Evolutionary conservation across 345 rosid genomes (phyloP).

Genomic region (Melaleuca quinquenervia): DNA sequence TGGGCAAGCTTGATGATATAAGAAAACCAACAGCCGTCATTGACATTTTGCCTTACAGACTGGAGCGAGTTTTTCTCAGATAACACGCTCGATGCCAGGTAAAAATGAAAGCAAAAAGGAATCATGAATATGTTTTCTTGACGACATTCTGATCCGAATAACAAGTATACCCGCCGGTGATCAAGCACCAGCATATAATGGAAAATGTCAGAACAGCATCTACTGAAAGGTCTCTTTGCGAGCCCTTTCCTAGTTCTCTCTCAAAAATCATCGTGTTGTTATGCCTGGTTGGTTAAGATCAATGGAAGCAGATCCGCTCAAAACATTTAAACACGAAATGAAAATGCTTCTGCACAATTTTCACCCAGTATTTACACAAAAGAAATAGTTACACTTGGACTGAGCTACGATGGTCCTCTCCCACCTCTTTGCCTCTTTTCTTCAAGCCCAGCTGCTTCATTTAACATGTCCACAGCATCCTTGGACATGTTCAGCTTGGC

Average conservation of each 20-base stretch:
- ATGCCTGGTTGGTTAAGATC: not conserved
- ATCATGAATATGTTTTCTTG: not conserved
- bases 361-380: not conserved
- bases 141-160: not conserved
- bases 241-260: not conserved
- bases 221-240: not conserved
- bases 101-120: not conserved
- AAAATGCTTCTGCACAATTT: not conserved
- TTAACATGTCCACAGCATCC: slow-evolving; percentile 92
- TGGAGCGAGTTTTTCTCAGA: not conserved
- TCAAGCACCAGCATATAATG: not conserved
- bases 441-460: slow-evolving; percentile 77
- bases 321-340: not conserved
- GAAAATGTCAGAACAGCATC: not conserved
- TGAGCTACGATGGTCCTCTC: slow-evolving; percentile 30
- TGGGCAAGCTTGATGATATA: not conserved
- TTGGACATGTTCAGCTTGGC: slow-evolving; percentile 92
- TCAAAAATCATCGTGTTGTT: not conserved
- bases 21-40: not conserved
- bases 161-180: not conserved
- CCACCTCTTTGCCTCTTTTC: slow-evolving; percentile 76
- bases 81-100: not conserved
- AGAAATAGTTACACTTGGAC: not conserved
- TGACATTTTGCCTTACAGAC: not conserved
- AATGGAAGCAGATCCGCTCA: not conserved